Percentiles rank a stretch among this genome's conserved stretches.
Evolutionary conservation across 371 early-diverging fungal species (phyloP).

Genomic region (Actinomucor elegans): DNA sequence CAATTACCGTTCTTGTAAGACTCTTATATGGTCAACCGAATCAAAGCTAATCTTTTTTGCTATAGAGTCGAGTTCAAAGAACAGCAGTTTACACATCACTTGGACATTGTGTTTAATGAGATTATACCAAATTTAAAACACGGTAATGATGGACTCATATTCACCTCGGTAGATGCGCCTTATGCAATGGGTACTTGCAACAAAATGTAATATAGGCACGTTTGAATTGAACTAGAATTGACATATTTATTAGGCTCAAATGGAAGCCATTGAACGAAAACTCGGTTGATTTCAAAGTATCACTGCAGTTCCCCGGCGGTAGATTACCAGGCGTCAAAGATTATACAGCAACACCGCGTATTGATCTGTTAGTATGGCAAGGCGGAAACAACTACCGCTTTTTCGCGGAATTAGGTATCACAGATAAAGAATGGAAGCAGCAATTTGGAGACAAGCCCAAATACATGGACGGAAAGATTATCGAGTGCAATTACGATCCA

Average conservation of each 20-base stretch:
- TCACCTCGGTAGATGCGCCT: conserved; percentile 86
- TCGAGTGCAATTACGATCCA: conserved; percentile 70
- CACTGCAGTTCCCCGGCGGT: conserved; percentile 41
- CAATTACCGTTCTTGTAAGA: conserved; percentile 68
- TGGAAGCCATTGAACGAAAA: conserved; percentile 99
- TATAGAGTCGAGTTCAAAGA: conserved; percentile 68
- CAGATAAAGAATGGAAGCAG: conserved; percentile 58
- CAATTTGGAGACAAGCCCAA: conserved; percentile 24
- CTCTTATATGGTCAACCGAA: no score
- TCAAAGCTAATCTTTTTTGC: no score
- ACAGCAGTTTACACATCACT: conserved; percentile 71
- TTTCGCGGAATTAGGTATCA: conserved; percentile 62
- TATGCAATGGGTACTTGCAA: conserved; percentile 86
- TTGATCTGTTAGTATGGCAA: conserved; percentile 60
- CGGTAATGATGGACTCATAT: conserved; percentile 96
- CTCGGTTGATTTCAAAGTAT: conserved; percentile 91
- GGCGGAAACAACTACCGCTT: conserved; percentile 52
- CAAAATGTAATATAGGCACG: conserved; percentile 82
- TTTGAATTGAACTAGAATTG: not conserved
- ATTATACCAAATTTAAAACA: conserved; percentile 81
- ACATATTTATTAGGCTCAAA: conserved; percentile 72
- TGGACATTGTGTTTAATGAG: conserved; percentile 62
- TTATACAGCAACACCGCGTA: conserved; percentile 40
- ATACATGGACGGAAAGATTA: conserved; percentile 61
- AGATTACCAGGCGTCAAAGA: conserved; percentile 41